phyloP scores from a whole-genome alignment of 192 early-diverging fungal species.

The Gamsiella multidivaricata region DNA sequence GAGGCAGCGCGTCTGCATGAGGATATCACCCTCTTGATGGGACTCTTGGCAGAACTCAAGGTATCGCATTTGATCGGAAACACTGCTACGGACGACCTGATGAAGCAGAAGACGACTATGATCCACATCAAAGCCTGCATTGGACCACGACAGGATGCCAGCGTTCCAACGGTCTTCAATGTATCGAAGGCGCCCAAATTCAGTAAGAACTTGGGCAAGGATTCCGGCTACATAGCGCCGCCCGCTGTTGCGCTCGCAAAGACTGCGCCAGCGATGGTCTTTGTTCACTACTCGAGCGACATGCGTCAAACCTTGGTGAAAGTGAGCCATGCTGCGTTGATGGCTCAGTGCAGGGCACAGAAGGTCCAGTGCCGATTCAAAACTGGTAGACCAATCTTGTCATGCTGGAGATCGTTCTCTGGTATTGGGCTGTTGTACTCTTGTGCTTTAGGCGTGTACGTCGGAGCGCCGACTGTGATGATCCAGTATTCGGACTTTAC shows the following conservation, averaged over 20 bases:
- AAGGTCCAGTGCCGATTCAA: conserved; percentile 69
- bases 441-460: conserved; percentile 52
- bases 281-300: conserved; percentile 64
- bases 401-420: conserved; percentile 48
- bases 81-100: conserved; percentile 69
- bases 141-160: conserved; percentile 50
- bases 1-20: conserved; percentile 73
- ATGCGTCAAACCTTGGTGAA: conserved; percentile 55
- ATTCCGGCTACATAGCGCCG: conserved; percentile 59
- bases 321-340: conserved; percentile 64
- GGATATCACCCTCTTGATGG: conserved; percentile 74
- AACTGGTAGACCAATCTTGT: conserved; percentile 56
- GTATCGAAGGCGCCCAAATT: conserved; percentile 76
- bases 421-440: conserved; percentile 58
- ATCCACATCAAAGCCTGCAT: conserved; percentile 64
- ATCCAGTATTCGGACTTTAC: conserved; percentile 73
- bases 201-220: conserved; percentile 66
- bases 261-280: conserved; percentile 66
- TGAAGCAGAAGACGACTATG: conserved; percentile 71
- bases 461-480: conserved; percentile 67
- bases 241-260: conserved; percentile 22
- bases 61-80: conserved; percentile 71
- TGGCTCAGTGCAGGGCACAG: conserved; percentile 72
- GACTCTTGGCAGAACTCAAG: conserved; percentile 70
- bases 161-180: conserved; percentile 71